Conservation (phyloP, 768 basidiomycete species). For the Lactarius pseudohatsudake region DNA sequence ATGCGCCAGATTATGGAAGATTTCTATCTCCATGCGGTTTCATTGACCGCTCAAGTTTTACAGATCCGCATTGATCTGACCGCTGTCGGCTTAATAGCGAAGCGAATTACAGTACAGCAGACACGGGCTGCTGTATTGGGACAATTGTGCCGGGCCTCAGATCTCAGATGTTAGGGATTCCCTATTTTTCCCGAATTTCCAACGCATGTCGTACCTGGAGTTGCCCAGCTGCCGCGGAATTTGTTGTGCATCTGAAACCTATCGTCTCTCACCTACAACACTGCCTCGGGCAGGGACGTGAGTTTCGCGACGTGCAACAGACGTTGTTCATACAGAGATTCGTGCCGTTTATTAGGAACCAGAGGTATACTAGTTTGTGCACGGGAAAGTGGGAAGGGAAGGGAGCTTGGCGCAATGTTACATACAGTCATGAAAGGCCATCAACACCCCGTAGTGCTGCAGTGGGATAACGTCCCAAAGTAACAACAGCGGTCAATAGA, state of each 20-base stretch:
- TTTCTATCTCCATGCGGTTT: background rate
- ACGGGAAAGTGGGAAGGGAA: background rate
- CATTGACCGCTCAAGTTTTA: background rate
- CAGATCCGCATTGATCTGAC: background rate
- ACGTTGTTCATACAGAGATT: background rate
- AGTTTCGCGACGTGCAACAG: background rate
- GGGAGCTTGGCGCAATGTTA: background rate
- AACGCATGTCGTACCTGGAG: background rate
- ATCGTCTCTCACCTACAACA: background rate
- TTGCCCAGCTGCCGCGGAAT: background rate
- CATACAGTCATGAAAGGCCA: slow-evolving; percentile 4
- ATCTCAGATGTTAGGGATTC: too few relatives aligned
- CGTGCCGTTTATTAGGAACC: slow-evolving; percentile 7
- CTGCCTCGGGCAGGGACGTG: background rate
- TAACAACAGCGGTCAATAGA: background rate
- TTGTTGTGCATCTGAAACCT: background rate
- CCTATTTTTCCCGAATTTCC: background rate
- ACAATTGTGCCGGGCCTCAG: background rate
- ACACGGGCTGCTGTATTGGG: background rate
- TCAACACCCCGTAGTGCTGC: background rate
- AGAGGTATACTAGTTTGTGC: background rate
- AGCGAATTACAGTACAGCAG: background rate
- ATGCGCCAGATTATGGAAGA: background rate
- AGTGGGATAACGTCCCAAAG: background rate
- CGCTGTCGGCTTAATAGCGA: background rate